Evolutionary conservation across 179 eudicot species (phyloP), one percentile per base, ranked within the genome.

Genomic region (Nepenthes alata): DNA sequence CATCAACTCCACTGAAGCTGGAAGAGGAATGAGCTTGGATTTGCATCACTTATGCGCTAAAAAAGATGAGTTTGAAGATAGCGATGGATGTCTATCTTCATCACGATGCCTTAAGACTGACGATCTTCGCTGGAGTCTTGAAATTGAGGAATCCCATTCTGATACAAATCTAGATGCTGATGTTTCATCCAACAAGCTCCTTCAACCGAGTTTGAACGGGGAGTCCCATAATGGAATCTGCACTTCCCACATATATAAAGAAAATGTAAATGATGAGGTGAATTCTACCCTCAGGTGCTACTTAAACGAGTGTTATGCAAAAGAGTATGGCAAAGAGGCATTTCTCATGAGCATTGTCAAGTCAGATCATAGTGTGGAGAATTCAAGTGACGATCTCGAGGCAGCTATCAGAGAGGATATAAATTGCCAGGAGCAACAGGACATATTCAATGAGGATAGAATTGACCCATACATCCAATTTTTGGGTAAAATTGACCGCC

Each of bases 1-100:
- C 62, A 61, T 73, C 65, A 70, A 69, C 74, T 74, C 79, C 4
- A 57, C 71, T 35, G 55, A 71, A 47, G 71, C 70, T 59, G 25
- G 25, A 25, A 76, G 71, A 53, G 69, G 54, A 59, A 68, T 72
- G 57, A 60, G 61, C 41, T 45, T 74, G 62, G 76, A 67, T 62
- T 72, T 66, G 50, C 72, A 70, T 60, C 63, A 61, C 59, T 63
- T 63, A 54, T 70, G 50, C 53, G 55, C 39, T 54, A 59, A 72
- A 58, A 65, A 12, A 9, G 75, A 73, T 51, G 79, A 67, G 37
- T 55, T 38, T 41, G 56, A 39, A 55, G 69, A 62, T 38, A 37
- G 49, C 51, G 55, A 68, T 53, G 53, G 14, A 15, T 6, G 25
- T 25, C 25, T 25, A 25, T 25, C 25, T 25, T 25, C 25, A 25